phyloP scores from a whole-genome alignment of 805 yeast genomes.

The Hemisphaericaspora nanyangensis region DNA sequence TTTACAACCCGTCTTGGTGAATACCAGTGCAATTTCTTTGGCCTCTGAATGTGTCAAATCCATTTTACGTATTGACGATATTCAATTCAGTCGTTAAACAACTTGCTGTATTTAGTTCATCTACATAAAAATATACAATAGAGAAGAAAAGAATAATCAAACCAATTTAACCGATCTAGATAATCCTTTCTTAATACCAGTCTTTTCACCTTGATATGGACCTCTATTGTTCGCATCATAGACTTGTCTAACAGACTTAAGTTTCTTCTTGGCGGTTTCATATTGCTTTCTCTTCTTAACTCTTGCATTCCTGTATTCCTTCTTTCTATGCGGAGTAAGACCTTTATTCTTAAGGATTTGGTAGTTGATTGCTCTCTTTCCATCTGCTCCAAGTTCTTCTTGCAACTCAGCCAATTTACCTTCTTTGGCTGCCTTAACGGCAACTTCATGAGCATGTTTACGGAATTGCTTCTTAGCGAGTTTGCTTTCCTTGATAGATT shows the following conservation, averaged over 20 bases:
- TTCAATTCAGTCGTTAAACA: constrained; percentile 62
- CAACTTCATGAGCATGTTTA: constrained; percentile 60
- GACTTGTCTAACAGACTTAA: constrained; percentile 87
- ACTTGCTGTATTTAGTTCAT: neutral
- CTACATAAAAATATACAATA: constrained; percentile 1
- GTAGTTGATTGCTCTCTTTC: constrained; percentile 92
- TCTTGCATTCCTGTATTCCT: constrained; percentile 91
- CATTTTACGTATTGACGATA: constrained; percentile 94
- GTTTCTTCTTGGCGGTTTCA: constrained; percentile 90
- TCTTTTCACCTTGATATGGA: constrained; percentile 88
- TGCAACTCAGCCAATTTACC: constrained; percentile 75
- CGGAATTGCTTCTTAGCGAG: constrained; percentile 50
- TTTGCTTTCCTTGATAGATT: constrained; percentile 47
- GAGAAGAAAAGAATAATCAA: constrained; percentile 10
- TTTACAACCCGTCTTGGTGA: constrained; percentile 92
- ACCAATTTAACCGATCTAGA: constrained; percentile 81
- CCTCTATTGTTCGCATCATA: constrained; percentile 64
- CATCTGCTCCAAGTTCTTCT: constrained; percentile 67
- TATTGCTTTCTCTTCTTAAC: constrained; percentile 98
- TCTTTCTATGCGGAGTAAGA: constrained; percentile 86
- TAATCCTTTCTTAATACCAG: constrained; percentile 94
- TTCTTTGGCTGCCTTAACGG: constrained; percentile 75
- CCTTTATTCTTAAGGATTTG: constrained; percentile 97
- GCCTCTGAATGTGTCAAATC: constrained; percentile 97
- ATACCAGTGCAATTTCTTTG: constrained; percentile 87